Evolutionary conservation across 2,329 filamentous ascomycete genomes (phyloP).

Genomic region (Nemania sp.): DNA sequence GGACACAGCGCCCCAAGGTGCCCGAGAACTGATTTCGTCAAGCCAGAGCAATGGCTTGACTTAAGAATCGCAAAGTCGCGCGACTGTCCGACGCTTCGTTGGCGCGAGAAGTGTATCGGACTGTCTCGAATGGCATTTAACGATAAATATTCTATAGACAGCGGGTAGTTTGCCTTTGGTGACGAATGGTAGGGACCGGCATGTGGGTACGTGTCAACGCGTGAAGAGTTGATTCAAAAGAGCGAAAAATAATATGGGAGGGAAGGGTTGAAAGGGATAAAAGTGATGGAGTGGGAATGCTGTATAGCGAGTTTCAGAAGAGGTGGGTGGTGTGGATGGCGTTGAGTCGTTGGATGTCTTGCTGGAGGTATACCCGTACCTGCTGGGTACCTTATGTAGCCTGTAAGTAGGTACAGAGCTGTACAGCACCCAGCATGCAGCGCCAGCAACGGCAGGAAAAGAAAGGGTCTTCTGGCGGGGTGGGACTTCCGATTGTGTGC

Average conservation of each 20-base stretch:
- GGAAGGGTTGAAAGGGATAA: constrained; percentile 18
- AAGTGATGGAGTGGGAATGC: constrained; percentile 24
- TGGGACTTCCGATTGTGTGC: constrained; percentile 20
- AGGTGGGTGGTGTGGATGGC: constrained; percentile 15
- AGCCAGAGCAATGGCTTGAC: not conserved
- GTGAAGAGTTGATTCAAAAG: constrained; percentile 19
- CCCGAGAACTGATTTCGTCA: not conserved
- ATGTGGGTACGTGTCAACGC: constrained; percentile 25
- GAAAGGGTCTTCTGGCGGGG: constrained; percentile 20
- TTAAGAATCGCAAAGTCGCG: constrained; percentile 22
- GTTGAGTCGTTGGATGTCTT: constrained; percentile 7
- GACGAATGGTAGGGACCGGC: constrained; percentile 5
- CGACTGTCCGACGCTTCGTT: constrained; percentile 25
- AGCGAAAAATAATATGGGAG: constrained; percentile 8
- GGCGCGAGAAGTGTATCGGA: constrained; percentile 29
- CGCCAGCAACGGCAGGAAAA: constrained; percentile 8
- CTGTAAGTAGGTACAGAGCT: not conserved
- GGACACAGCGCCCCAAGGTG: not conserved
- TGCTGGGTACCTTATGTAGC: not conserved
- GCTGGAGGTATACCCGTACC: not conserved
- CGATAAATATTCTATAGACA: not conserved
- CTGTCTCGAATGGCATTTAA: constrained; percentile 29
- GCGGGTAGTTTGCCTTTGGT: not conserved
- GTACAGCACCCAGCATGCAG: no score
- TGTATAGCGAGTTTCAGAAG: constrained; percentile 26